Conservation (phyloP, 2,329 filamentous ascomycete species). For the Aspergillus tanneri region DNA sequence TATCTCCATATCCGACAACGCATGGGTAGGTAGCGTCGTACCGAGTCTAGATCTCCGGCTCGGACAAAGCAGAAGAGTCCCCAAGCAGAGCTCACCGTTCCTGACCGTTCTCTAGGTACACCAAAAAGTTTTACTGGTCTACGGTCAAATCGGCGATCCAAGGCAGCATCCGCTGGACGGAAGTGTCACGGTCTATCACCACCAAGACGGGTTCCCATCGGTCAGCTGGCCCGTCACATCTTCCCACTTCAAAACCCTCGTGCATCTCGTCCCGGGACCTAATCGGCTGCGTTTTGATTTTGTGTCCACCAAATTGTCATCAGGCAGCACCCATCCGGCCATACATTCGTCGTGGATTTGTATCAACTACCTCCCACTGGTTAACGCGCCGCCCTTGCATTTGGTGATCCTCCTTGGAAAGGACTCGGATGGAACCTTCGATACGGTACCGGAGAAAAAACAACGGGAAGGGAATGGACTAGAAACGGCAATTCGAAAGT, state of each 20-base stretch:
- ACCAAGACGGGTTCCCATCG: conserved; percentile 81
- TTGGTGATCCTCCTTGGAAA: conserved; percentile 83
- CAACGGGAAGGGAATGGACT: conserved; percentile 80
- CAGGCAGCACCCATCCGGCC: conserved; percentile 59
- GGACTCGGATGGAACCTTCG: conserved; percentile 83
- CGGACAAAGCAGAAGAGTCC: not conserved
- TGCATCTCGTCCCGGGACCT: conserved; percentile 86
- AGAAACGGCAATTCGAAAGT: conserved; percentile 80
- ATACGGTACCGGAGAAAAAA: conserved; percentile 72
- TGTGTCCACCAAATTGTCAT: conserved; percentile 73
- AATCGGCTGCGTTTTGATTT: conserved; percentile 90
- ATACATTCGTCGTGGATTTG: conserved; percentile 77
- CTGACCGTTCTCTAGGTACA: conserved; percentile 63
- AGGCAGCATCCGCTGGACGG: conserved; percentile 71
- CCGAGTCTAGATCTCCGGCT: not conserved
- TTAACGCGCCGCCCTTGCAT: conserved; percentile 77
- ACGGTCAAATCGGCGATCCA: conserved; percentile 76
- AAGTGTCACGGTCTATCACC: conserved; percentile 71
- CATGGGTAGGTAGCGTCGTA: conserved; percentile 66
- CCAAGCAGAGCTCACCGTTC: conserved; percentile 10
- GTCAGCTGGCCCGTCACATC: conserved; percentile 83
- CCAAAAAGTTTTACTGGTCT: conserved; percentile 81
- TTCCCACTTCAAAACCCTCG: conserved; percentile 86
- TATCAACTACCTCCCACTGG: conserved; percentile 81
- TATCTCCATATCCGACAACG: conserved; percentile 73